Evolutionary conservation across 1,284 basidiomycete genomes (phyloP), one percentile per base, ranked within the genome.

Genomic region (Malassezia obtusa): DNA sequence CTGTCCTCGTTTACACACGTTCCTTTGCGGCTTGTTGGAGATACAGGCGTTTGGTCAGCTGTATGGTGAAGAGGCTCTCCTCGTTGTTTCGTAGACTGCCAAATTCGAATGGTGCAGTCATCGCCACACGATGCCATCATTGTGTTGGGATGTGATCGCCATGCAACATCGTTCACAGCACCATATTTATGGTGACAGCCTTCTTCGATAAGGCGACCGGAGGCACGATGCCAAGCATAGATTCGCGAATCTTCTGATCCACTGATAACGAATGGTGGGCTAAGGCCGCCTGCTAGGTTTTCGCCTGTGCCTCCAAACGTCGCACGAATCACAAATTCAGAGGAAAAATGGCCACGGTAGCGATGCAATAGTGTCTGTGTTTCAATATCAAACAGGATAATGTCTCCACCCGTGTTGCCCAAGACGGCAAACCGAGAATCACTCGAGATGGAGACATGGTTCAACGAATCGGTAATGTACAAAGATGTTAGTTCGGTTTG

Each of bases 171-270:
- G 74, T 96, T 99, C 57, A 99, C 91, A 54, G 85, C 86, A 33
- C 89, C 89, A 45, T 76, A 75, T 14, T 83, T 84, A 66, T 98
- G 94, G 0, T 91, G 92, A 1, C 80, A 74, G 1, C 96, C 80
- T 22, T 84, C 80, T 74, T 95, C 88, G 24, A 98, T 79, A 38
- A 90, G 79, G 0, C 81, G 78, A 0, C 86, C 86, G 3, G 84
- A 85, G 63, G 88, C 85, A 47, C 86, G 84, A 75, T 96, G 88
- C 90, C 92, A 99, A 21, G 96, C 81, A 76, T 95, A 95, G 45
- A 77, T 94, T 87, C 89, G 70, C 40, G 58, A 49, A 49, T 72
- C 67, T 82, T 96, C 91, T 73, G 88, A 91, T 25, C 94, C 94
- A 65, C 87, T 91, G 51, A 90, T 80, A 44, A 98, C 81, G 33